Base-by-base conservation (phyloP, 768 basidiomycete species). In the Lentinula sp. region DNA sequence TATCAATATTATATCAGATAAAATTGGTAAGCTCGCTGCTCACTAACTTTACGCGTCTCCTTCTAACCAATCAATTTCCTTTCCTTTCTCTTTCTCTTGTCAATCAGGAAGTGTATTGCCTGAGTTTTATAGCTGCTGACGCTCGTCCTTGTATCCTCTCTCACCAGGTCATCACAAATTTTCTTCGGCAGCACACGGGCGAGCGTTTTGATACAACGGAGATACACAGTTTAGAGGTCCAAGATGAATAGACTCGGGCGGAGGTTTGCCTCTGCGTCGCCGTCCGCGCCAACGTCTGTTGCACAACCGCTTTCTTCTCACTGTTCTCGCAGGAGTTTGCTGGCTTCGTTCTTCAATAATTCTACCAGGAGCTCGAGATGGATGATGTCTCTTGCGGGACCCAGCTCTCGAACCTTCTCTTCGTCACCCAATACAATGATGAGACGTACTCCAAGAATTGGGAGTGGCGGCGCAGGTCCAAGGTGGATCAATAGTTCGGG, bases 401-500 rank as follows among this genome's bases (percentile, higher is more conserved):
- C 55, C 37, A 56, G 16, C 8, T 37, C 28, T 9, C 43, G 57
- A 37, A 48, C 57, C 9, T 59, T 59, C 46, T 59, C 57, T 8
- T 59, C 57, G 15, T 59, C 57, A 9, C 43, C 16, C 12, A 48
- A 2, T 10, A 18, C 32, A 10, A 48, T 50, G 48, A 59, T 59
- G 23, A 46, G 57, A 18, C 48, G 45, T 20, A 45, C 45, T 15
- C 41, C 32, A 9, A 50, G 49, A 23, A 59, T 46, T 41, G 54
- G 54, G 10, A 59, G 36, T 15, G 57, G 57, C 39, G 41, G 37
- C 55, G 23, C 46, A 59, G 48, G 57, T 49, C 57, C 57, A 13
- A 46, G 57, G 46, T 59, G 57, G 57, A 59, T 59, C 12, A 59
- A 59, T n/a, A 46, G 20, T 37, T 59, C 57, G 9, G 57, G 45